These are phyloP conservation scores for Pseudogymnoascus sp. DNA, from an alignment of 2,329 filamentous ascomycete genomes.

Conservation along the genomic window DNA sequence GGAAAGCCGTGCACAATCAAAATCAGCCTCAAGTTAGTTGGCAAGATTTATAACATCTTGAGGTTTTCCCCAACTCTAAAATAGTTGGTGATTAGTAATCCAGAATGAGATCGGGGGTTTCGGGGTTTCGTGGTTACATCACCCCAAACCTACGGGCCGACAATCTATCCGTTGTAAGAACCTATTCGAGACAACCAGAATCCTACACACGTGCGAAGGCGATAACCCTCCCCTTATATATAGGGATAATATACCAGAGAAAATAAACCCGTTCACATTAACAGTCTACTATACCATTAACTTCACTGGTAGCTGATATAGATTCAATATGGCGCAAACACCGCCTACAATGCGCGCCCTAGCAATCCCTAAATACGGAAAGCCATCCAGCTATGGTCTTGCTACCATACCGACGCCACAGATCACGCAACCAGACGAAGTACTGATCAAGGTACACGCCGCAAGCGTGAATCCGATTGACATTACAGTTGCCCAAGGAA, in stretches of 20 bases:
- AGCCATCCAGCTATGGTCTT: conserved; percentile 24
- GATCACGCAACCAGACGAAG: conserved; percentile 35
- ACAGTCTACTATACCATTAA: neutral
- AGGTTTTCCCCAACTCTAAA: neutral
- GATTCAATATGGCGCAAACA: conserved; percentile 15
- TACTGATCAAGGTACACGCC: conserved; percentile 38
- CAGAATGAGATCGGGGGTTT: neutral
- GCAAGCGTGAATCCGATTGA: conserved; percentile 39
- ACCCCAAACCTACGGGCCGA: neutral
- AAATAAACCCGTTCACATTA: neutral
- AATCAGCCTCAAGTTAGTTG: neutral
- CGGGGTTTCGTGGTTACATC: neutral
- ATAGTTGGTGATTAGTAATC: neutral
- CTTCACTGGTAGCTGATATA: no score
- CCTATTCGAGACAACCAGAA: neutral
- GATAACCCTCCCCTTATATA: neutral
- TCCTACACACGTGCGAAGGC: neutral
- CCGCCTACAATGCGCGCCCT: conserved; percentile 22
- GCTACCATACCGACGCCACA: conserved; percentile 35
- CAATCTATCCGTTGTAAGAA: neutral
- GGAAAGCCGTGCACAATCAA: neutral
- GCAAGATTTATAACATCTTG: neutral
- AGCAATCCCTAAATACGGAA: conserved; percentile 18
- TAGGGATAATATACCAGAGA: neutral
- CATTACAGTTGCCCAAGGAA: conserved; percentile 33